These are phyloP conservation scores for Epithemia pelagica DNA, from an alignment of 108 stramenopile species.

Conservation along the genomic window DNA sequence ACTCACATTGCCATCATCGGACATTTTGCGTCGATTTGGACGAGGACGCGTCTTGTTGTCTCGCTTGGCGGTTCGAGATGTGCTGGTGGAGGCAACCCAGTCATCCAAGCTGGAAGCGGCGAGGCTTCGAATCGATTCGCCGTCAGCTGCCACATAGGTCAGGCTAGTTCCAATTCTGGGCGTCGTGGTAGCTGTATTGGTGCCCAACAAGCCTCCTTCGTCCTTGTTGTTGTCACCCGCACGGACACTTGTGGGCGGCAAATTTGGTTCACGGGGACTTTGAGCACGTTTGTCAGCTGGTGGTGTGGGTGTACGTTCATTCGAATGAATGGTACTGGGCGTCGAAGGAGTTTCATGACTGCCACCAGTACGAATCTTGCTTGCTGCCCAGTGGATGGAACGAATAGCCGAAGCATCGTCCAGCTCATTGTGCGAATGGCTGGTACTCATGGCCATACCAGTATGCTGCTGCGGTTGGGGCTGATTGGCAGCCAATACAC, in stretches of 20 bases:
- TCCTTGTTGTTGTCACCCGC: not conserved
- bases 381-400: not conserved
- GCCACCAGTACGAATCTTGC: not conserved
- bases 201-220: not conserved
- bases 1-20: conserved; percentile 12
- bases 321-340: not conserved
- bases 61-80: not conserved
- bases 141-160: not conserved
- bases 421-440: not conserved
- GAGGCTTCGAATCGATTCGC: not conserved
- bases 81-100: not conserved
- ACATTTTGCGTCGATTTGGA: not conserved
- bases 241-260: not conserved
- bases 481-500: conserved; percentile 1
- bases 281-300: not conserved
- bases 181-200: too few species aligned
- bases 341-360: conserved; percentile 5
- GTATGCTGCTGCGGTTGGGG: not conserved
- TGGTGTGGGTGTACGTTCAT: not conserved
- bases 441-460: not conserved
- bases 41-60: not conserved
- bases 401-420: not conserved
- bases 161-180: not conserved
- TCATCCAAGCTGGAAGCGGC: not conserved
- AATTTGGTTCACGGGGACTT: not conserved